These are phyloP conservation scores for Aspergillus saccharolyticus DNA, from an alignment of 495 filamentous ascomycete species.

Conservation along the genomic window DNA sequence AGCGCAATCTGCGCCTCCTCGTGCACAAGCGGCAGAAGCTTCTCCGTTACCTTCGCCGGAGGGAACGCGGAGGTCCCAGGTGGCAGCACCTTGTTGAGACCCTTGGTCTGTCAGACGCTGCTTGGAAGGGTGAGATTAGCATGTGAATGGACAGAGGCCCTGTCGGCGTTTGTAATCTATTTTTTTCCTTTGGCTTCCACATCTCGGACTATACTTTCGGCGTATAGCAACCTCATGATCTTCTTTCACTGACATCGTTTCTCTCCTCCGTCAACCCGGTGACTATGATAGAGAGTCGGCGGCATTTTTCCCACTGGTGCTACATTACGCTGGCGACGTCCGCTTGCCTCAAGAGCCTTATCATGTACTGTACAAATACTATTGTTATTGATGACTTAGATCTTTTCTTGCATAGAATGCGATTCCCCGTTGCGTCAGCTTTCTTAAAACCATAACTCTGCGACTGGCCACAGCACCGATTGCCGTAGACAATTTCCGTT, in stretches of 20 bases:
- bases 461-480: no score
- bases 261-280: not conserved
- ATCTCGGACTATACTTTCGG: conserved; percentile 14
- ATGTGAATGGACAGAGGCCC: conserved; percentile 47
- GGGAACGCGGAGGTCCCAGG: conserved; percentile 84
- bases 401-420: not conserved
- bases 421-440: not conserved
- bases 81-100: conserved; percentile 79
- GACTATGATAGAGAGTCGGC: not conserved
- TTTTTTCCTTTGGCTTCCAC: conserved; percentile 9
- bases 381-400: not conserved
- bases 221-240: conserved; percentile 16
- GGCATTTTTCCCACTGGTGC: not conserved
- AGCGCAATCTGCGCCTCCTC: conserved; percentile 77
- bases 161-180: conserved; percentile 12
- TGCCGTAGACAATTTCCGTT: no score
- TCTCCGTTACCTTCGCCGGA: conserved; percentile 74
- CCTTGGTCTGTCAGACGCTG: conserved; percentile 78
- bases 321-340: not conserved
- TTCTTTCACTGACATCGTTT: conserved; percentile 1
- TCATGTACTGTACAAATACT: not conserved
- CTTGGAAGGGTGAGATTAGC: conserved; percentile 82
- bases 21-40: conserved; percentile 88
- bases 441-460: no score
- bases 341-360: not conserved